Percentiles rank a stretch among this genome's conserved stretches.
Evolutionary conservation across 352 stramenopile species (phyloP).

Genomic region (Phytophthora multivora): DNA sequence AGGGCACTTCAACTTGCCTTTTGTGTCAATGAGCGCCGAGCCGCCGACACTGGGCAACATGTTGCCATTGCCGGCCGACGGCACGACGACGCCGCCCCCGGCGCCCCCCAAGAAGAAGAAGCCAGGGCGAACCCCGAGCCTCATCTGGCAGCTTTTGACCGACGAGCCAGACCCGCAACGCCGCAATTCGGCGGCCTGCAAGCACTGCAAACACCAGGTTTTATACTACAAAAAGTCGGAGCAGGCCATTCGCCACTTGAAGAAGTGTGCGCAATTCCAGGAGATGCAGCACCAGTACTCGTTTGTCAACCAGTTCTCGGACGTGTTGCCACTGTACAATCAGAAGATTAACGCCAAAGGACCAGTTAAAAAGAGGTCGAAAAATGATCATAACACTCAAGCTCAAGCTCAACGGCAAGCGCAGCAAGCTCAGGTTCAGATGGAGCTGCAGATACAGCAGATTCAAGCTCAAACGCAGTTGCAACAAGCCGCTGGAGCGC

Average conservation of each 20-base stretch:
- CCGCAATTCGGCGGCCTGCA: conserved; percentile 75
- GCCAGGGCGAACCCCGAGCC: conserved; percentile 58
- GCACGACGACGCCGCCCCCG: conserved; percentile 2
- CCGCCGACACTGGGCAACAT: conserved; percentile 31
- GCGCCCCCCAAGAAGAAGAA: conserved; percentile 77
- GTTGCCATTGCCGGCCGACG: conserved; percentile 14
- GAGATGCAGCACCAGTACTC: conserved; percentile 82
- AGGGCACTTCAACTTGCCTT: conserved; percentile 45
- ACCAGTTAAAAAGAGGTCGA: conserved; percentile 67
- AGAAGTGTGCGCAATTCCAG: conserved; percentile 82
- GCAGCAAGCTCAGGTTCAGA: conserved; percentile 8
- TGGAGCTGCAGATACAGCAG: conserved; percentile 6
- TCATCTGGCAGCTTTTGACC: conserved; percentile 85
- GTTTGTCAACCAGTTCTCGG: conserved; percentile 81
- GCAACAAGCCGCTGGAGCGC: conserved; percentile 23
- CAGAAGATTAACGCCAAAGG: conserved; percentile 80
- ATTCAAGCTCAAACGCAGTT: conserved; percentile 23
- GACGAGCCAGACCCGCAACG: conserved; percentile 81
- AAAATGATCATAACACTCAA: conserved; percentile 25
- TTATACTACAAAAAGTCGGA: conserved; percentile 90
- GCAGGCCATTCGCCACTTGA: conserved; percentile 82
- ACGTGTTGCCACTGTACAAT: conserved; percentile 83
- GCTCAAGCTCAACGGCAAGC: conserved; percentile 7
- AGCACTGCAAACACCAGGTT: conserved; percentile 87
- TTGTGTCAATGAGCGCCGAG: conserved; percentile 27